phyloP scores from a whole-genome alignment of 202 grass and related monocot genomes.

The Carex arenaria region DNA sequence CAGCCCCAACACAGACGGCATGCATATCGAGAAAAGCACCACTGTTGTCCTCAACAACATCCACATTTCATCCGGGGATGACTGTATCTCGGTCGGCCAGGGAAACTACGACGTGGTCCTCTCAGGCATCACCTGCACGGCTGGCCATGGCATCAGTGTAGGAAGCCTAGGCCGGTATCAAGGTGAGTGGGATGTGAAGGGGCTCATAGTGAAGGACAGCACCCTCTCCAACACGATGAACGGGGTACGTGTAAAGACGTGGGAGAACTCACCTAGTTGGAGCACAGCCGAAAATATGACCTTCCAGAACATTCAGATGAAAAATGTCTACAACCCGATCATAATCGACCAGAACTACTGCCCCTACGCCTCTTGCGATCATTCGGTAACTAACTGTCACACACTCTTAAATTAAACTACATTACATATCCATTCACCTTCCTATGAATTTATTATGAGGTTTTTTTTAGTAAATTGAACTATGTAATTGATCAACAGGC shows the following conservation, averaged over 20 bases:
- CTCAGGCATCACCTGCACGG: constrained; percentile 44
- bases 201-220: constrained; percentile 48
- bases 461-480: neutral
- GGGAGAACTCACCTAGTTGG: constrained; percentile 48
- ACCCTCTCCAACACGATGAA: constrained; percentile 42
- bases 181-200: constrained; percentile 47
- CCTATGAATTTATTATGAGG: neutral
- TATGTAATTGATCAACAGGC: constrained; percentile 8
- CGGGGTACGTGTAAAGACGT: constrained; percentile 67
- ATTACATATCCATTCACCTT: neutral
- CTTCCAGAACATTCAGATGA: constrained; percentile 55
- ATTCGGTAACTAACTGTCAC: constrained; percentile 11
- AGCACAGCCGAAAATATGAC: constrained; percentile 44
- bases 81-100: constrained; percentile 74
- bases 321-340: constrained; percentile 55
- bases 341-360: constrained; percentile 83
- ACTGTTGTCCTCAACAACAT: constrained; percentile 28
- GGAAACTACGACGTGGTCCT: constrained; percentile 39
- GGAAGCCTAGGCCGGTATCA: constrained; percentile 59
- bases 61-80: constrained; percentile 46
- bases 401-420: neutral
- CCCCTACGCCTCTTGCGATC: constrained; percentile 46
- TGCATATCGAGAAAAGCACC: constrained; percentile 58
- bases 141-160: constrained; percentile 67
- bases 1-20: constrained; percentile 81